These are phyloP conservation scores for Colletotrichum kahawae DNA, from an alignment of 2,329 filamentous ascomycete species.

Conservation along the genomic window DNA sequence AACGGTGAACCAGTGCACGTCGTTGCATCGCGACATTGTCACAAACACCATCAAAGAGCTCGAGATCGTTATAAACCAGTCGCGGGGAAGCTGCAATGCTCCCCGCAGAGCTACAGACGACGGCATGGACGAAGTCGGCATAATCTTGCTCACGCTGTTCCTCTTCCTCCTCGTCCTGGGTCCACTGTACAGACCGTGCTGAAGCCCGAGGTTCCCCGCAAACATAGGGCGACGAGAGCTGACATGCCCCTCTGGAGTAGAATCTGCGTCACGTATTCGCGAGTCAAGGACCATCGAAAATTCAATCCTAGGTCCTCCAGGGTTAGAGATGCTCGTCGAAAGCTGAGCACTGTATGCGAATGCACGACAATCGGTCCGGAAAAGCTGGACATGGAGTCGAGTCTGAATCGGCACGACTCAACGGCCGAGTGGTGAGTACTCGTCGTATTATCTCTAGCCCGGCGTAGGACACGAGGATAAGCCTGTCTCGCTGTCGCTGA, in stretches of 20 bases:
- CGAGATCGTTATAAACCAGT: background rate
- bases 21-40: background rate
- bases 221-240: background rate
- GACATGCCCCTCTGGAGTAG: background rate
- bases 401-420: background rate
- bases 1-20: background rate
- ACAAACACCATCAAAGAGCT: background rate
- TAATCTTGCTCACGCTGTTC: slow-evolving; percentile 17
- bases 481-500: background rate
- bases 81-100: background rate
- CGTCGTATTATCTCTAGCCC: background rate
- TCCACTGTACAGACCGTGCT: slow-evolving; percentile 12
- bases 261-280: background rate
- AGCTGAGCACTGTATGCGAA: slow-evolving; percentile 34
- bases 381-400: slow-evolving; percentile 13
- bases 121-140: slow-evolving; percentile 15
- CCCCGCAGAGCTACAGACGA: background rate
- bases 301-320: slow-evolving; percentile 16
- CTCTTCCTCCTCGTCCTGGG: slow-evolving; percentile 5
- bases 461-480: background rate
- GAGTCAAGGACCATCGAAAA: slow-evolving; percentile 15
- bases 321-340: slow-evolving; percentile 28
- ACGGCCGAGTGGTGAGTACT: slow-evolving; percentile 9
- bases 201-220: background rate
- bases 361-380: slow-evolving; percentile 17